Evolutionary conservation across 2,329 filamentous ascomycete species (phyloP).

Genomic region (Xylaria digitata): DNA sequence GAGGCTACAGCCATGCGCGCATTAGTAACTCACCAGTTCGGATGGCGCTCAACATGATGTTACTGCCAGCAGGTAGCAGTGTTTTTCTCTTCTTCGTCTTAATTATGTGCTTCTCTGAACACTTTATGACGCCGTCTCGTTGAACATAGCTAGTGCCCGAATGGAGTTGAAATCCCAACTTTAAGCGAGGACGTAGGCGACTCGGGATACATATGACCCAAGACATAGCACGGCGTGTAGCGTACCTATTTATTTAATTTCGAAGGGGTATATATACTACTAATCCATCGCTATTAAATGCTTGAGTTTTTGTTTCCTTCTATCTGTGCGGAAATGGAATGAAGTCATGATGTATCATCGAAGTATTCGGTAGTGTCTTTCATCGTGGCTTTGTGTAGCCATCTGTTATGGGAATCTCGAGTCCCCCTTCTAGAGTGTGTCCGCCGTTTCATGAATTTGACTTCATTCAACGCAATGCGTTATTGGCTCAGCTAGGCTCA

Average conservation of each 20-base stretch:
- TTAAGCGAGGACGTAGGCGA: not conserved
- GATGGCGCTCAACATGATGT: constrained; percentile 5
- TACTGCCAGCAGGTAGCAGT: not conserved
- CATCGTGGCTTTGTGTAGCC: constrained; percentile 4
- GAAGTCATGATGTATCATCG: constrained; percentile 11
- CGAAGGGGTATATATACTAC: constrained; percentile 30
- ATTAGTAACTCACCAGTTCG: not conserved
- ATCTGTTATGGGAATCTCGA: constrained; percentile 1
- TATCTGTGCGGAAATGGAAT: constrained; percentile 15
- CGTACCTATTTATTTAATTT: constrained; percentile 1
- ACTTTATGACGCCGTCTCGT: not conserved
- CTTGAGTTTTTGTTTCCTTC: constrained; percentile 13
- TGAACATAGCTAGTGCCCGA: not conserved
- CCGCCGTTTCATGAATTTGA: not conserved
- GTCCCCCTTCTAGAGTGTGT: constrained; percentile 3
- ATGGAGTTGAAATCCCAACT: not conserved
- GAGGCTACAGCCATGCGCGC: constrained; percentile 16
- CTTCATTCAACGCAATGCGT: constrained; percentile 17
- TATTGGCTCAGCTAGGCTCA: not conserved
- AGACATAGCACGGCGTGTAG: not conserved
- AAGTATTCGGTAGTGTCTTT: constrained; percentile 7
- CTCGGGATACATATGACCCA: not conserved
- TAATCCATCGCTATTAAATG: constrained; percentile 32
- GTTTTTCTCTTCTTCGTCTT: not conserved
- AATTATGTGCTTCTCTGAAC: not conserved